Percentiles rank a stretch among this genome's conserved stretches.
phyloP scores from a whole-genome alignment of 2,329 filamentous ascomycete species.

The Colletotrichum phormii region DNA sequence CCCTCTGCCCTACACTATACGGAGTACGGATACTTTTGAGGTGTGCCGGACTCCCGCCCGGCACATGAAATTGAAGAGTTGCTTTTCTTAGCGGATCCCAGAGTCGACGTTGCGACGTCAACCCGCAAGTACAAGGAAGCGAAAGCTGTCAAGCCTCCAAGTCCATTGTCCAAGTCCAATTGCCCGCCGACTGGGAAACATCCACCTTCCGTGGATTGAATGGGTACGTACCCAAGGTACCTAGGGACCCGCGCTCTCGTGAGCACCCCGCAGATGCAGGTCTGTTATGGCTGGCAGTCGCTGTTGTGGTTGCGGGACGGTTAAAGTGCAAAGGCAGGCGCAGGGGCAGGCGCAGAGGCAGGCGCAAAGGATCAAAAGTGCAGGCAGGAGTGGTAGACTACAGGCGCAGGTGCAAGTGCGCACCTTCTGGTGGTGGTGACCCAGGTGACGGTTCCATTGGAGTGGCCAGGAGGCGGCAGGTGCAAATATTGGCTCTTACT shows the following conservation, averaged over 20 bases:
- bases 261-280: not conserved
- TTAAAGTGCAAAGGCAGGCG: not conserved
- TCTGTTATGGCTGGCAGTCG: too few relatives aligned
- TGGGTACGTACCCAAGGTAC: not conserved
- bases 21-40: too few relatives aligned
- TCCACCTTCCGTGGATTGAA: not conserved
- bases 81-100: not conserved
- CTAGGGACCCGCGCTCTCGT: not conserved
- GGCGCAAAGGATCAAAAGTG: not conserved
- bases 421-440: not conserved
- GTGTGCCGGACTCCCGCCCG: not conserved
- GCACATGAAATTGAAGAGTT: not conserved
- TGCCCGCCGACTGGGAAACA: not conserved
- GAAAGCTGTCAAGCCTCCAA: not conserved
- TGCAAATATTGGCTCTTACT: not conserved
- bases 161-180: too few relatives aligned
- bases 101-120: not conserved
- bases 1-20: too few relatives aligned
- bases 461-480: not conserved
- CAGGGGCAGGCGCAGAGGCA: not conserved
- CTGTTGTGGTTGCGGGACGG: too few relatives aligned
- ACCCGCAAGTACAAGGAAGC: not conserved
- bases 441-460: slow-evolving; percentile 3
- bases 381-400: not conserved
- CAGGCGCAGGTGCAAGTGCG: not conserved